Evolutionary conservation across 1,284 basidiomycete genomes (phyloP).

Genomic region (Ustilago esculenta): DNA sequence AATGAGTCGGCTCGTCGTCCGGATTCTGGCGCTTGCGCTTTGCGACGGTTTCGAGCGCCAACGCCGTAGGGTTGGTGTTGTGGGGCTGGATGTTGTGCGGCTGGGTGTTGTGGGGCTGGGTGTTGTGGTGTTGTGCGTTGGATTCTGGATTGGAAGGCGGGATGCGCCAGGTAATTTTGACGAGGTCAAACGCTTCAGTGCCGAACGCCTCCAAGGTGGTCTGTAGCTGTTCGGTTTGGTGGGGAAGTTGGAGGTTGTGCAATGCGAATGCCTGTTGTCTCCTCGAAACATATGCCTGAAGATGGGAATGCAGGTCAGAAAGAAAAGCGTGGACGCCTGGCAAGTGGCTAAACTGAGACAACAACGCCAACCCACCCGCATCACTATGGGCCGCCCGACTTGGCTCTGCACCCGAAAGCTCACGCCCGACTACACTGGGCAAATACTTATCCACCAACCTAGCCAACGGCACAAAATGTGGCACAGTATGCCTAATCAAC

Average conservation of each 20-base stretch:
- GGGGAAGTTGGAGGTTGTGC: constrained; percentile 23
- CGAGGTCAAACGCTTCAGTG: constrained; percentile 43
- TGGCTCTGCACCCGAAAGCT: constrained; percentile 18
- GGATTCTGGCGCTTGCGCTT: constrained; percentile 25
- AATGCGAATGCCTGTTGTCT: constrained; percentile 43
- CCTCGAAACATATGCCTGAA: constrained; percentile 51
- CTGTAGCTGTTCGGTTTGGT: background rate
- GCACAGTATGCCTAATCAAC: constrained; percentile 51
- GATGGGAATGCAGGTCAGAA: constrained; percentile 40
- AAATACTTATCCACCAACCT: constrained; percentile 45
- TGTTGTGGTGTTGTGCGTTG: background rate
- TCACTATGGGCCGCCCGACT: constrained; percentile 31
- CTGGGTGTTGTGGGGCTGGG: background rate
- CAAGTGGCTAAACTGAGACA: constrained; percentile 32
- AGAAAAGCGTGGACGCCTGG: constrained; percentile 48
- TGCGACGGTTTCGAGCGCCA: constrained; percentile 12
- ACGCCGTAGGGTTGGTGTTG: constrained; percentile 15
- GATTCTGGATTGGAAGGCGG: constrained; percentile 10
- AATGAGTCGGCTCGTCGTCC: constrained; percentile 17
- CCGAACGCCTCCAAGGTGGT: constrained; percentile 26
- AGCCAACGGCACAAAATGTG: constrained; percentile 52
- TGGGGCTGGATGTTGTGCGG: background rate
- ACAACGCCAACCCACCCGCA: constrained; percentile 42
- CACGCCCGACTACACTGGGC: constrained; percentile 23
- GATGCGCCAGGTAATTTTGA: constrained; percentile 47